A percentile compares a stretch with the other conserved stretches of the same genome.
These are phyloP conservation scores for Agaricus blazei DNA, from an alignment of 768 basidiomycete genomes.

Conservation along the genomic window DNA sequence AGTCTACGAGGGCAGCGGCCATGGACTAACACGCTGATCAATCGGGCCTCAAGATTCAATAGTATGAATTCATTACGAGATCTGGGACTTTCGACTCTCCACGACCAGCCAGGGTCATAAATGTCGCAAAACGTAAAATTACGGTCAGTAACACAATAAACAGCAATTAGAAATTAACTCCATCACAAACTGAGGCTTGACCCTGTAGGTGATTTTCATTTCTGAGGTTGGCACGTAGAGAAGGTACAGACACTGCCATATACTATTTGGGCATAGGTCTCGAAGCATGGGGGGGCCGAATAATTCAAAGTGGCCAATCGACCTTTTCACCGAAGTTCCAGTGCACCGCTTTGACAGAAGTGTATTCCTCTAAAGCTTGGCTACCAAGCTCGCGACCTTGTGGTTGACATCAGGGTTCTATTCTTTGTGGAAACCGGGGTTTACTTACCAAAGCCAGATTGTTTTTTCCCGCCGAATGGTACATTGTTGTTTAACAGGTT, in stretches of 20 bases:
- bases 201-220: too few species aligned
- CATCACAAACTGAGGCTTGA: too few species aligned
- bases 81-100: too few species aligned
- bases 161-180: too few species aligned
- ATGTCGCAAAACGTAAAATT: too few species aligned
- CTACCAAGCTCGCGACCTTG: conserved; percentile 84
- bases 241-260: not conserved
- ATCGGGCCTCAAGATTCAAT: too few species aligned
- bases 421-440: not conserved
- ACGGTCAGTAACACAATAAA: too few species aligned
- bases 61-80: too few species aligned
- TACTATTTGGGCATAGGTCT: not conserved
- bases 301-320: conserved; percentile 66
- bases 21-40: too few species aligned
- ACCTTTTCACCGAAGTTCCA: conserved; percentile 85
- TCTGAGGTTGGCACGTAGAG: not conserved
- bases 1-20: too few species aligned
- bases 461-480: conserved; percentile 95
- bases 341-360: conserved; percentile 75
- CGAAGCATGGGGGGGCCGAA: not conserved
- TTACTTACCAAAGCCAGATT: conserved; percentile 73
- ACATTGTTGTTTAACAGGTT: conserved; percentile 80
- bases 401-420: not conserved
- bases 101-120: too few species aligned
- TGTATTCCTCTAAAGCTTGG: conserved; percentile 82